Evolutionary conservation across 2,329 filamentous ascomycete genomes (phyloP).

Genomic region (Pseudocercospora pini-densiflorae): DNA sequence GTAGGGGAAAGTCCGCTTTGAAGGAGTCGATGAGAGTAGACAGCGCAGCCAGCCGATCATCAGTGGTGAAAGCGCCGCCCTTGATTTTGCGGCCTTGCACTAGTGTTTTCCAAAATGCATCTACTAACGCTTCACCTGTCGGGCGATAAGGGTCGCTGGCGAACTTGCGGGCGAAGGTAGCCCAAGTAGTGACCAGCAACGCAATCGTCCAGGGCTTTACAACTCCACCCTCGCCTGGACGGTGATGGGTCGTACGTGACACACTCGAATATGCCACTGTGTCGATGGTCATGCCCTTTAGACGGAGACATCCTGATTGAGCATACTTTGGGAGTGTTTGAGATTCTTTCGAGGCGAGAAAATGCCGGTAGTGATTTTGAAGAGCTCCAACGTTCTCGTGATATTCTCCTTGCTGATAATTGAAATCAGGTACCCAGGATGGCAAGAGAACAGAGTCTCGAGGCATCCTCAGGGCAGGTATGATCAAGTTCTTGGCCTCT

Average conservation of each 20-base stretch:
- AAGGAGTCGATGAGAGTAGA: background rate
- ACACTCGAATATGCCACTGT: background rate
- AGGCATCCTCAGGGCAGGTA: background rate
- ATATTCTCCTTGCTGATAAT: background rate
- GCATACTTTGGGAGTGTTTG: background rate
- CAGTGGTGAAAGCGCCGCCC: background rate
- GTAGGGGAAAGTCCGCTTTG: background rate
- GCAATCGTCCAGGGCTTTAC: background rate
- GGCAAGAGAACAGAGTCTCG: background rate
- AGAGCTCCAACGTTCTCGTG: background rate
- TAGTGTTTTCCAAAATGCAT: background rate
- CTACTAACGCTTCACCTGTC: background rate
- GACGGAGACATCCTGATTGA: background rate
- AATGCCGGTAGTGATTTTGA: background rate
- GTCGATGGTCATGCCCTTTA: background rate
- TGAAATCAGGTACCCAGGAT: background rate
- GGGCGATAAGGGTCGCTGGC: background rate
- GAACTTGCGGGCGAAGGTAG: background rate
- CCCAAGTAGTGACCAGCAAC: background rate
- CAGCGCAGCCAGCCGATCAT: background rate
- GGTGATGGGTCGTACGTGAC: background rate
- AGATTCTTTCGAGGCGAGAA: background rate
- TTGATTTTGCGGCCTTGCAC: background rate
- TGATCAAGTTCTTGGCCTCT: background rate
- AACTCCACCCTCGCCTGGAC: too few species aligned